Conservation (phyloP, 768 basidiomycete genomes). For the Termitomyces sp. region DNA sequence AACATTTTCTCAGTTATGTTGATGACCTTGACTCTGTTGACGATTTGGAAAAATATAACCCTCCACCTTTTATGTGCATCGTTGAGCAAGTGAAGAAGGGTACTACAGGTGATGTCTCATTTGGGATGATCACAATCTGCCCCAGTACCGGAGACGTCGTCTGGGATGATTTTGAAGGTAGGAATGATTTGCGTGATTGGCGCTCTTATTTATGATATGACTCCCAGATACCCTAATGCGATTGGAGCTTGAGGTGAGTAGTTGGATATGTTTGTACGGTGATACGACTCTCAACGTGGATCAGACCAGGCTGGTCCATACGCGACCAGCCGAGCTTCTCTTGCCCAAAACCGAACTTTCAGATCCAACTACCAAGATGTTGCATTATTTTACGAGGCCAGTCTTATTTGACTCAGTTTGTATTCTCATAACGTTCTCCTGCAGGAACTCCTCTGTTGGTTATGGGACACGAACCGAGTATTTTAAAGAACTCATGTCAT, state of each 20-base stretch:
- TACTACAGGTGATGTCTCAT: constrained; percentile 31
- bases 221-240: constrained; percentile 75
- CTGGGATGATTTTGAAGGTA: constrained; percentile 89
- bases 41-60: constrained; percentile 46
- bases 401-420: not conserved
- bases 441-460: constrained; percentile 32
- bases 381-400: constrained; percentile 68
- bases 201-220: not conserved
- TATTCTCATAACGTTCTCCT: constrained; percentile 5
- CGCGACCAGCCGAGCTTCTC: constrained; percentile 77
- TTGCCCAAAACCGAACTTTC: constrained; percentile 57
- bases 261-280: not conserved
- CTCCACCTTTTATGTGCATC: constrained; percentile 70
- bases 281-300: not conserved
- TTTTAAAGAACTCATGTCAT: constrained; percentile 48
- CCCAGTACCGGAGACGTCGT: constrained; percentile 90
- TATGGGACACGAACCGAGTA: constrained; percentile 59
- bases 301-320: constrained; percentile 84
- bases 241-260: constrained; percentile 76
- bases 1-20: constrained; percentile 55
- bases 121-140: constrained; percentile 76
- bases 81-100: constrained; percentile 49
- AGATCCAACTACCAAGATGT: constrained; percentile 67
- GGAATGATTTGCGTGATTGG: not conserved
- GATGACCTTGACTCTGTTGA: constrained; percentile 73